phyloP scores from a whole-genome alignment of 2,329 filamentous ascomycete genomes.

The Ophiosphaerella herpotricha region DNA sequence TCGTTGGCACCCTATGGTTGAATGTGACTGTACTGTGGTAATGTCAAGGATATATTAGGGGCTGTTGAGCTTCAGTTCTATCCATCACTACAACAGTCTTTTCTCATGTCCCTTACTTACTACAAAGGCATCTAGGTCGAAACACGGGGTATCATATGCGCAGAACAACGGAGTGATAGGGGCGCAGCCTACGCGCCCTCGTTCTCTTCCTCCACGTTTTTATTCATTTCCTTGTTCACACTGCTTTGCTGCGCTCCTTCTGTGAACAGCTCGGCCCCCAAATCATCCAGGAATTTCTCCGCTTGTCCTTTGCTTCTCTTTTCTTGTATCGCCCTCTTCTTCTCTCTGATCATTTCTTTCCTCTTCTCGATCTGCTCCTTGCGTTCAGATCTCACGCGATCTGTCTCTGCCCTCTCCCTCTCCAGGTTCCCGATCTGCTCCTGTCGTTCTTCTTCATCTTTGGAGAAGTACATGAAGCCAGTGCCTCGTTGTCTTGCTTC shows the following conservation, averaged over 20 bases:
- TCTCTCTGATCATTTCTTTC: slow-evolving; percentile 64
- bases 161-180: neutral
- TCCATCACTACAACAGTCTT: too few relatives aligned
- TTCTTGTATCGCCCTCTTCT: slow-evolving; percentile 66
- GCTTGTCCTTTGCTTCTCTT: slow-evolving; percentile 67
- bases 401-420: slow-evolving; percentile 69
- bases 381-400: slow-evolving; percentile 58
- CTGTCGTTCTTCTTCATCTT: slow-evolving; percentile 68
- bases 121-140: too few relatives aligned
- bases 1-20: too few relatives aligned
- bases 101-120: too few relatives aligned
- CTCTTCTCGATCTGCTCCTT: slow-evolving; percentile 63
- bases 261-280: slow-evolving; percentile 34
- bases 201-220: neutral
- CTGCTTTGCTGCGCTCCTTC: neutral
- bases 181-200: neutral
- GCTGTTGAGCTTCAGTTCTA: too few relatives aligned
- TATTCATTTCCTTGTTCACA: neutral
- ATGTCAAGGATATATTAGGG: too few relatives aligned
- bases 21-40: too few relatives aligned
- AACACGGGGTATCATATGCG: slow-evolving; percentile 1
- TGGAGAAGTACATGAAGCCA: slow-evolving; percentile 88
- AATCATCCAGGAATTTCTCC: slow-evolving; percentile 71
- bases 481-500: slow-evolving; percentile 88
- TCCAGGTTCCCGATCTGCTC: slow-evolving; percentile 77